A percentile compares a stretch with the other conserved stretches of the same genome.
Conservation (phyloP, 352 stramenopile genomes). For the Globisporangium sylvaticum region DNA sequence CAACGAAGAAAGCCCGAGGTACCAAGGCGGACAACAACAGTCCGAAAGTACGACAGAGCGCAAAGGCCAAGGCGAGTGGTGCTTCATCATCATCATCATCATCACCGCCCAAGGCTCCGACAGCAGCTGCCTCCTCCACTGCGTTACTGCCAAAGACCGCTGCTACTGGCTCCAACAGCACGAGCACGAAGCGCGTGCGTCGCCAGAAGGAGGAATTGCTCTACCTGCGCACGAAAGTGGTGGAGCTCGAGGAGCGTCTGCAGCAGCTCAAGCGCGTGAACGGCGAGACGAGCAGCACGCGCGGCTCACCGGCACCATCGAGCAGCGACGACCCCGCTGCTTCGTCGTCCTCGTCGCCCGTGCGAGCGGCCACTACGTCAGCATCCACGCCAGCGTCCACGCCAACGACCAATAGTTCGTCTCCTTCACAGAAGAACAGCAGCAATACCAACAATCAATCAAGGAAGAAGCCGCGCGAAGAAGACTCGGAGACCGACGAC, state of each 20-base stretch:
- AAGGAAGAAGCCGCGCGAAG: slow-evolving; percentile 1
- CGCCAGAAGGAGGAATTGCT: slow-evolving; percentile 22
- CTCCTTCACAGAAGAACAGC: not conserved
- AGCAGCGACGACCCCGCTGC: slow-evolving; percentile 2
- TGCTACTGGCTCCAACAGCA: slow-evolving; percentile 5
- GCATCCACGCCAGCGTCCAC: not conserved
- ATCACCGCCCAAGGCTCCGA: not conserved
- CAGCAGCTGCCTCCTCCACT: not conserved
- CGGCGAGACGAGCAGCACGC: not conserved
- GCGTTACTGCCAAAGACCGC: not conserved
- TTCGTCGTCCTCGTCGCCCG: slow-evolving; percentile 1
- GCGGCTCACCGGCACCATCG: slow-evolving; percentile 5
- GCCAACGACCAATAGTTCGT: not conserved
- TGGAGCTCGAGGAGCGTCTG: slow-evolving; percentile 20
- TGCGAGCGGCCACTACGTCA: not conserved
- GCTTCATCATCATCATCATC: not conserved
- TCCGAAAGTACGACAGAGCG: slow-evolving; percentile 1
- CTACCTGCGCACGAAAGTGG: slow-evolving; percentile 20
- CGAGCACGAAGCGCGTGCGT: slow-evolving; percentile 20
- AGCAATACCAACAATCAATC: not conserved
- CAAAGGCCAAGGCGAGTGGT: not conserved
- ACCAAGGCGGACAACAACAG: not conserved
- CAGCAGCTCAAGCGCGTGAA: slow-evolving; percentile 18
- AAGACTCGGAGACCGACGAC: slow-evolving; percentile 3
- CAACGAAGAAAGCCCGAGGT: not conserved